Evolutionary conservation across 176 grass and related monocot genomes (phyloP), one percentile per base, ranked within the genome.

Genomic region (Miscanthus lutarioriparius): DNA sequence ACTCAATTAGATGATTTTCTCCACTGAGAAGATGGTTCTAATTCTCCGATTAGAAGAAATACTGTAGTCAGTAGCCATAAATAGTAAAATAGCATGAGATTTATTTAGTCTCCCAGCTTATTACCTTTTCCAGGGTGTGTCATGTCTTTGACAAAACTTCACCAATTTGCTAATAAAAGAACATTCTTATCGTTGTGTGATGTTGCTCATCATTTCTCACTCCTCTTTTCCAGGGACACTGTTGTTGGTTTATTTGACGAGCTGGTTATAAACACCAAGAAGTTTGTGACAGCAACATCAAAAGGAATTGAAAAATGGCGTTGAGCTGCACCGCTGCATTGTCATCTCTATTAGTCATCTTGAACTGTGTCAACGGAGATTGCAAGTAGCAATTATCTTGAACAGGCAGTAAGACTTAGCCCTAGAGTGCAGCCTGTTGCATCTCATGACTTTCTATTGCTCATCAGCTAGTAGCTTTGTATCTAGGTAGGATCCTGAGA

Each of bases 231-330:
- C 91, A 95, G 96, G 84, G 87, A 94, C 32, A 76, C 82, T 33
- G 23, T 92, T 72, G 80, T 36, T 72, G 91, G 77, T 71, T 89
- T 95, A 44, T 75, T 93, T 37, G 91, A 98, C 4, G 93, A 83
- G 75, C 59, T 95, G 83, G 72, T 92, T 20, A 59, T 90, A 67
- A 98, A 92, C 83, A 91, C 96, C 72, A 92, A 98, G 83, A 94
- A 86, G 73, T 70, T 95, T 82, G 87, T 76, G 67, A 61, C 81
- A n/a, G 89, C 87, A 90, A 92, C 96, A 51, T 92, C 91, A 36
- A 89, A 87, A 80, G 80, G 83, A 66, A 92, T 90, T 16, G 85
- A 93, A 78, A 97, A 97, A 68, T 88, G 92, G 87, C 82, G 75
- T 83, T 95, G 78, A 94, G 64, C 38, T 83, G 78, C 23, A 69